Evolutionary conservation across 2,329 filamentous ascomycete species (phyloP).

Genomic region (Massarina eburnea): DNA sequence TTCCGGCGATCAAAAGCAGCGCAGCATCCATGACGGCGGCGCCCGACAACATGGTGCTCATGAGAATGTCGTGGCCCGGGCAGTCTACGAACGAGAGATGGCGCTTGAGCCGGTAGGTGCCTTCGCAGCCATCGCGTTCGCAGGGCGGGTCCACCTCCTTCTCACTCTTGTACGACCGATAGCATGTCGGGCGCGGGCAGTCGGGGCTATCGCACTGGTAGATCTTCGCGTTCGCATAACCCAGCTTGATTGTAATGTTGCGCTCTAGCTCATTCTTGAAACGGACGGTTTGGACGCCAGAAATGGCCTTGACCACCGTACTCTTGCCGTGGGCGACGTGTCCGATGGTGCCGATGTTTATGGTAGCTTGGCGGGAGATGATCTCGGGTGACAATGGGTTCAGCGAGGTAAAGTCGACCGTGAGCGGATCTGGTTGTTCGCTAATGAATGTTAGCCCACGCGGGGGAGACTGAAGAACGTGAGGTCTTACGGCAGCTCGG

Average conservation of each 20-base stretch:
- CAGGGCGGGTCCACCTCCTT: constrained; percentile 98
- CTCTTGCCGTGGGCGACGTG: constrained; percentile 99
- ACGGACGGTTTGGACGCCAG: constrained; percentile 95
- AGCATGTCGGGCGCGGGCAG: constrained; percentile 93
- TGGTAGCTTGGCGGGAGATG: constrained; percentile 95
- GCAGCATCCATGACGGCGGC: constrained; percentile 99
- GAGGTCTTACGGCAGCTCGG: constrained; percentile 61
- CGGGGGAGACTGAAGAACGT: neutral
- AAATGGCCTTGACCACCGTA: constrained; percentile 98
- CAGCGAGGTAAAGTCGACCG: constrained; percentile 78
- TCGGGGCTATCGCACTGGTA: constrained; percentile 95
- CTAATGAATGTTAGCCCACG: constrained; percentile 27
- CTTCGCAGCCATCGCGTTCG: constrained; percentile 86
- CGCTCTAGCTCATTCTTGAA: constrained; percentile 99
- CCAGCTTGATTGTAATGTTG: constrained; percentile 99
- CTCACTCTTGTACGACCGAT: constrained; percentile 96
- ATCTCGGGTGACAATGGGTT: constrained; percentile 92
- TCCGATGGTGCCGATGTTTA: constrained; percentile 98
- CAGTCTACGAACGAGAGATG: constrained; percentile 85
- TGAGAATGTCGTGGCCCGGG: constrained; percentile 99
- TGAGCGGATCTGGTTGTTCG: constrained; percentile 88
- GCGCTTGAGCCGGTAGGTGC: constrained; percentile 79
- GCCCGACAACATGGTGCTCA: constrained; percentile 99
- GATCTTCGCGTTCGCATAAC: constrained; percentile 98
- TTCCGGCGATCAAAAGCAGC: constrained; percentile 92